Evolutionary conservation across 768 basidiomycete genomes (phyloP).

Genomic region (Auricularia sp.): DNA sequence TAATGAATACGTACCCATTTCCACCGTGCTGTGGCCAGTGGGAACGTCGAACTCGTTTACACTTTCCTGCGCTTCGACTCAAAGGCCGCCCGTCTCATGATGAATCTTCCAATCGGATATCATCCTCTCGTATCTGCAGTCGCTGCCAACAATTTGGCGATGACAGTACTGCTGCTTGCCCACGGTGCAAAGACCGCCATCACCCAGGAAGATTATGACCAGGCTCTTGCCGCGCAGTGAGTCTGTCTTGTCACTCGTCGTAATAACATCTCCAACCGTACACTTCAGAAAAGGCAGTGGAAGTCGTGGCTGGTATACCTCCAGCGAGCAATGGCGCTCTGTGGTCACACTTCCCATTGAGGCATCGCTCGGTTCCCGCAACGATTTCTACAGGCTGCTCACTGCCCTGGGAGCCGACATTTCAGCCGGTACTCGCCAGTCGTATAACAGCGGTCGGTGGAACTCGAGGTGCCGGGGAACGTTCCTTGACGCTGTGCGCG

Average conservation of each 20-base stretch:
- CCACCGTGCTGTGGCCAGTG: slow-evolving; percentile 18
- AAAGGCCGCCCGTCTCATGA: slow-evolving; percentile 19
- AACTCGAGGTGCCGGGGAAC: not conserved
- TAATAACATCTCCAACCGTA: too few relatives aligned
- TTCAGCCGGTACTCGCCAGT: slow-evolving; percentile 6
- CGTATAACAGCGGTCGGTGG: not conserved
- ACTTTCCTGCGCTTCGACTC: slow-evolving; percentile 19
- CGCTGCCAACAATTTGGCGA: slow-evolving; percentile 14
- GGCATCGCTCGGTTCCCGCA: slow-evolving; percentile 13
- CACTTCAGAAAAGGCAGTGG: not conserved
- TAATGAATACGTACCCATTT: slow-evolving; percentile 19
- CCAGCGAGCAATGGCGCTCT: not conserved
- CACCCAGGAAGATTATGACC: slow-evolving; percentile 17
- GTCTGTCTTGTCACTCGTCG: slow-evolving; percentile 2
- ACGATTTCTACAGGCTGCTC: slow-evolving; percentile 19
- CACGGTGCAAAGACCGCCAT: slow-evolving; percentile 18
- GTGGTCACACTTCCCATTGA: slow-evolving; percentile 15
- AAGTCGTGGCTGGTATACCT: not conserved
- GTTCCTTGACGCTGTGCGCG: slow-evolving; percentile 15
- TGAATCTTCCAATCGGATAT: slow-evolving; percentile 16
- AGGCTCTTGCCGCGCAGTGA: slow-evolving; percentile 13
- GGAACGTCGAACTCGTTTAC: slow-evolving; percentile 16
- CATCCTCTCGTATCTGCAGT: slow-evolving; percentile 22
- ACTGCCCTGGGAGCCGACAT: slow-evolving; percentile 18
- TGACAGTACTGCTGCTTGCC: slow-evolving; percentile 19